A percentile compares a stretch with the other conserved stretches of the same genome.
These are phyloP conservation scores for Emergomyces orientalis DNA, from an alignment of 2,329 filamentous ascomycete genomes.

Conservation along the genomic window DNA sequence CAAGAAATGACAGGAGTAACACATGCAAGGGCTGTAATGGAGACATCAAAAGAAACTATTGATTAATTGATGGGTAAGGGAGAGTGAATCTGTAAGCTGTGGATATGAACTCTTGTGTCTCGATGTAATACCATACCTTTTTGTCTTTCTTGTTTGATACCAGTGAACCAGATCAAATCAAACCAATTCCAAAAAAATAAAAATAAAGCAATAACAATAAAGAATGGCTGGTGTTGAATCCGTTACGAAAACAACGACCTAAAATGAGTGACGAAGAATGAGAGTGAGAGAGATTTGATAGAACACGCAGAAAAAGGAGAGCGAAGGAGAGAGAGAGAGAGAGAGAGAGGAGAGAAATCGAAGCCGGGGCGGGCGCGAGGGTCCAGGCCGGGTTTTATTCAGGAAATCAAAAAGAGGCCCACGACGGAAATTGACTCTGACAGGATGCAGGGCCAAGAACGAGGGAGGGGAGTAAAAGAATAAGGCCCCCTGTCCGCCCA, in stretches of 20 bases:
- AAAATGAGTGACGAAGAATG: not conserved
- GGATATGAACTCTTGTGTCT: not conserved
- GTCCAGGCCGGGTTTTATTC: not conserved
- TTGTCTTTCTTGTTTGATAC: not conserved
- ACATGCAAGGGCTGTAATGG: not conserved
- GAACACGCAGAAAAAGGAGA: not conserved
- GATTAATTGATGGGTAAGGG: not conserved
- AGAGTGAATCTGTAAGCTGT: not conserved
- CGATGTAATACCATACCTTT: not conserved
- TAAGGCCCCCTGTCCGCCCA: not conserved
- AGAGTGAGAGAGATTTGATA: not conserved
- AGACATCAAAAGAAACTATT: not conserved
- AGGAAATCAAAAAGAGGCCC: not conserved
- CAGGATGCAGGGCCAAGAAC: not conserved
- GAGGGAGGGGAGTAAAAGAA: not conserved
- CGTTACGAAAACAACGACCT: not conserved
- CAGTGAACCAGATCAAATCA: not conserved
- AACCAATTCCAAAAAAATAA: not conserved
- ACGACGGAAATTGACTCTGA: not conserved
- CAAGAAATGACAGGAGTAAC: not conserved
- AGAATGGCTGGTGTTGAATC: conserved; percentile 1
- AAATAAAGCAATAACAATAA: not conserved
- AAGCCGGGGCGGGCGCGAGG: not conserved
- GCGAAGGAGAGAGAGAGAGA: not conserved
- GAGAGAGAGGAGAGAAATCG: not conserved